Percentiles rank a stretch among this genome's conserved stretches.
Evolutionary conservation across 2,329 filamentous ascomycete species (phyloP).

Genomic region (Ascochyta rabiei): DNA sequence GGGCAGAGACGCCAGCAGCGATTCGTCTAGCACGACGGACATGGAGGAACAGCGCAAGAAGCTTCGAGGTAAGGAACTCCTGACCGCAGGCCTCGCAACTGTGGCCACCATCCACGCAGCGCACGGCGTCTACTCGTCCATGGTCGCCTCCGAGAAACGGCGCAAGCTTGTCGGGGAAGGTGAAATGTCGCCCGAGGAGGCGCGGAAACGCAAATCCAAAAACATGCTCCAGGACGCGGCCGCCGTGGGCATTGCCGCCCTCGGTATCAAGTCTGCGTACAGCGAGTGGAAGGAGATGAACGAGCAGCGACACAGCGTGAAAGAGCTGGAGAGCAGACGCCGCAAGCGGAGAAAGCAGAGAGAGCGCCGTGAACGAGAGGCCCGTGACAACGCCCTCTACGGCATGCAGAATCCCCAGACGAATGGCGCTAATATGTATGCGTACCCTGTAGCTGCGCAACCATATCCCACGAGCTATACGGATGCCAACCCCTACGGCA

Average conservation of each 20-base stretch:
- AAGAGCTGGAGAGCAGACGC: conserved; percentile 60
- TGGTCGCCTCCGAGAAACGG: conserved; percentile 68
- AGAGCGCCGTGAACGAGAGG: conserved; percentile 51
- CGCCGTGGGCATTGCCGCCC: conserved; percentile 69
- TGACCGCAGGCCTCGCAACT: conserved; percentile 70
- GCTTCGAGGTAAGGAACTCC: conserved; percentile 68
- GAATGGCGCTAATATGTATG: conserved; percentile 45
- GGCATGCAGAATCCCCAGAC: conserved; percentile 39
- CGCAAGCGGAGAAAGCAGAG: conserved; percentile 53
- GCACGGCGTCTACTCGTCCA: conserved; percentile 67
- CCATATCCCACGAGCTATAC: conserved; percentile 49
- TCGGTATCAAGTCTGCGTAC: conserved; percentile 71
- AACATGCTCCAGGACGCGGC: conserved; percentile 68
- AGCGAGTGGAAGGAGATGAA: conserved; percentile 72
- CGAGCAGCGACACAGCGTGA: conserved; percentile 63
- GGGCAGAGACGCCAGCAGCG: conserved; percentile 31
- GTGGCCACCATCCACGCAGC: conserved; percentile 73
- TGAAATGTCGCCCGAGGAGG: conserved; percentile 67
- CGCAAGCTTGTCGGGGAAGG: conserved; percentile 66
- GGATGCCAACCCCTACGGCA: conserved; percentile 55
- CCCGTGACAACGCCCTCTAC: conserved; percentile 50
- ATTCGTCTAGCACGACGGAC: conserved; percentile 63
- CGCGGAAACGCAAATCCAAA: conserved; percentile 66
- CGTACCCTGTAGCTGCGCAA: conserved; percentile 47
- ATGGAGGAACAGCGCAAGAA: conserved; percentile 69